Evolutionary conservation across 345 rosid genomes (phyloP).

Genomic region (Acer saccharum): DNA sequence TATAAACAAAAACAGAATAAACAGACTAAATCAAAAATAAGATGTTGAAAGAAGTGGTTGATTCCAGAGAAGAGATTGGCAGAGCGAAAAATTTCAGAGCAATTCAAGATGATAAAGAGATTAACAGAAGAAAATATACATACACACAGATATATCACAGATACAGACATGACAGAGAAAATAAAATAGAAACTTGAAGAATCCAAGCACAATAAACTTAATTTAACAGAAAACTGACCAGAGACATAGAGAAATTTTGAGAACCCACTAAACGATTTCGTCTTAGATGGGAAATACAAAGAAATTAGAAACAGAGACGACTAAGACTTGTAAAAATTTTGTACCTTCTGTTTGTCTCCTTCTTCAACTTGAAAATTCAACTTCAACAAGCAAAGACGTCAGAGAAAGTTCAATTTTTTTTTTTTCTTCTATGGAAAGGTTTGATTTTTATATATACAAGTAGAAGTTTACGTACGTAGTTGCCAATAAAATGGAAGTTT

Average conservation of each 20-base stretch:
- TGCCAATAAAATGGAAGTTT: slow-evolving; percentile 16
- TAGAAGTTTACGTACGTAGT: background rate
- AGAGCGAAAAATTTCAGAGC: background rate
- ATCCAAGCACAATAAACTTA: background rate
- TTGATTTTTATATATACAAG: background rate
- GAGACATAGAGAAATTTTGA: background rate
- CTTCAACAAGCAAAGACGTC: slow-evolving; percentile 5
- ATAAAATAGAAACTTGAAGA: background rate
- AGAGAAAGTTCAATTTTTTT: background rate
- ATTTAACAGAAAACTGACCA: slow-evolving; percentile 5
- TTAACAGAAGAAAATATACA: background rate
- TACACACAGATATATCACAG: background rate
- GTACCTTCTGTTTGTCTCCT: slow-evolving; percentile 19
- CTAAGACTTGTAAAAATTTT: background rate
- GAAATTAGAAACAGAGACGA: background rate
- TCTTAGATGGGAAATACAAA: slow-evolving; percentile 22
- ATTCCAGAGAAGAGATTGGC: background rate
- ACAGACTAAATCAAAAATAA: background rate
- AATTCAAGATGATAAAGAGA: background rate
- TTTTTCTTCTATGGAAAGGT: background rate
- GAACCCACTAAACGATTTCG: background rate
- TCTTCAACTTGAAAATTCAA: background rate
- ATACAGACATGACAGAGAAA: background rate
- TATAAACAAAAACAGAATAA: background rate
- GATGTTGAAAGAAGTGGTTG: background rate